Evolutionary conservation across 139 green algal species (phyloP).

Genomic region (Medakamo hakoo): DNA sequence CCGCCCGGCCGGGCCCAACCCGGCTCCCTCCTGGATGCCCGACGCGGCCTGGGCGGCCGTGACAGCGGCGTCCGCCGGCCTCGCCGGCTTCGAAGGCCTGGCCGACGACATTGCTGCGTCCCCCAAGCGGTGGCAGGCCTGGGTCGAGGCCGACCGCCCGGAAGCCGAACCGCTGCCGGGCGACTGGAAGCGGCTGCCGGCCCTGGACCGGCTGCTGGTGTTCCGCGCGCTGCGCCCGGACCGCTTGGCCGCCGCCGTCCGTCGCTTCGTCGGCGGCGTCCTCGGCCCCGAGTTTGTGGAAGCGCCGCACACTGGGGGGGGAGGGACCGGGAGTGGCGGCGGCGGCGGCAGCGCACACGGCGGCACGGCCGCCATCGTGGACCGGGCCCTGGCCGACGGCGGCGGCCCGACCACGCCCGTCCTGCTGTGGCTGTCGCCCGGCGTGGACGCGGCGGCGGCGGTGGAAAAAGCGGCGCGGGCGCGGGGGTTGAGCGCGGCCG

Average conservation of each 20-base stretch:
- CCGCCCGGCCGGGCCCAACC: constrained; percentile 54
- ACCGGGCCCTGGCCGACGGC: not conserved
- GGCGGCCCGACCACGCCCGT: constrained; percentile 51
- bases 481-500: constrained; percentile 53
- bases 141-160: constrained; percentile 70
- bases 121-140: constrained; percentile 79
- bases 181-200: constrained; percentile 81
- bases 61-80: constrained; percentile 35
- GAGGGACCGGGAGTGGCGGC: too few species aligned
- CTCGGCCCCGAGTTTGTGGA: constrained; percentile 51
- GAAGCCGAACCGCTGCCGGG: constrained; percentile 80
- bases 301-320: too few species aligned
- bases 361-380: too few species aligned
- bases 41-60: constrained; percentile 36
- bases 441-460: constrained; percentile 53
- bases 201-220: constrained; percentile 69
- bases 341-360: too few species aligned
- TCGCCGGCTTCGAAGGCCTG: constrained; percentile 66
- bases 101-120: constrained; percentile 65
- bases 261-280: constrained; percentile 55
- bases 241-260: constrained; percentile 64
- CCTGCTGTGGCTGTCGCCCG: constrained; percentile 79
- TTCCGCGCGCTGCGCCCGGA: constrained; percentile 70
- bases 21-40: constrained; percentile 61
- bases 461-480: constrained; percentile 66